Conservation (phyloP, 2,329 filamentous ascomycete genomes). For the Alternaria ventricosa region DNA sequence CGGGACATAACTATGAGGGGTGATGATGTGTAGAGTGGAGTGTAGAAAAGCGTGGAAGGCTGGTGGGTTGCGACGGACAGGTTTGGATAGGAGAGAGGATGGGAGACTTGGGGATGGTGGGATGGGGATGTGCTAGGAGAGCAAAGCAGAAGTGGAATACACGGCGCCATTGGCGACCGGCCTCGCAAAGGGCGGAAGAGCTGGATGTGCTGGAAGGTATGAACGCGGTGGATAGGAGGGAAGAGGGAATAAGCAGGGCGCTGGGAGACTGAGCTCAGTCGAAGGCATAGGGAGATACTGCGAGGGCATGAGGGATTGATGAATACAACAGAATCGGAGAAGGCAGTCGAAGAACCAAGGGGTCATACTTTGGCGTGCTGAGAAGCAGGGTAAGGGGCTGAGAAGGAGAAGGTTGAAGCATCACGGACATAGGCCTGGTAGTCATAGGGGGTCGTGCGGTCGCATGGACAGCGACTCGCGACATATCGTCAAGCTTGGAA, state of each 20-base stretch:
- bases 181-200: neutral
- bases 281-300: too few species aligned
- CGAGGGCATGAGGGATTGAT: neutral
- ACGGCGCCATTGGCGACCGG: neutral
- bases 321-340: neutral
- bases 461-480: neutral
- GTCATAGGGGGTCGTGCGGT: neutral
- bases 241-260: neutral
- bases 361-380: neutral
- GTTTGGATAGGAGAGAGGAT: neutral
- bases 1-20: slow-evolving; percentile 17
- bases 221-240: neutral
- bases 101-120: neutral
- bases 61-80: neutral
- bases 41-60: neutral
- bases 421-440: neutral
- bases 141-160: neutral
- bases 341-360: neutral
- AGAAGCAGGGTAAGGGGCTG: neutral
- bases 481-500: neutral
- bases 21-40: neutral
- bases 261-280: neutral
- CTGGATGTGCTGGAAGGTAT: neutral
- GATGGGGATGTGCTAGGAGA: neutral
- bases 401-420: neutral